Base-by-base conservation (phyloP, 2,329 filamentous ascomycete genomes). In the Passalora sequoiae region DNA sequence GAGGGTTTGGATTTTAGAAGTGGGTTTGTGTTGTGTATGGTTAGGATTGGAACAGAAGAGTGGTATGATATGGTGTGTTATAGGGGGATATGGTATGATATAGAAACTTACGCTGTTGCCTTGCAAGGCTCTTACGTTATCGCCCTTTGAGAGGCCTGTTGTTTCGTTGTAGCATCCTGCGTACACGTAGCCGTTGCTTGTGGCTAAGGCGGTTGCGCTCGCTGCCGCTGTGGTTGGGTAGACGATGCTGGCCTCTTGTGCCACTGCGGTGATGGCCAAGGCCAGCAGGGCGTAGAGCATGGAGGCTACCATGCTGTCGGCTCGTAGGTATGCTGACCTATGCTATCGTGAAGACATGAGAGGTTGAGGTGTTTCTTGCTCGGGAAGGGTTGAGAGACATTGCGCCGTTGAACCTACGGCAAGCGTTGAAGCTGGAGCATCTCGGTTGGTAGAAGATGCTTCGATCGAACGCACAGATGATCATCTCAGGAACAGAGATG, bases 141-240 rank as follows among this genome's bases (percentile, higher is more conserved):
- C 65, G 10, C 74, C 56, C 28, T 65, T 64, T 3, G 43, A 17
- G 21, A 57, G 35, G 10, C 46, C 41, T n/a, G 67, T 71, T 2
- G 76, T 78, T 57, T 81, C 77, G 53, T 77, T 77, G 64, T 65
- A 80, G 65, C 78, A 81, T 43, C 77, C 77, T n/a, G 62, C 58
- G 61, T 80, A 80, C 12, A 42, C 49, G 63, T 77, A 80, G 31
- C 57, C 55, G 17, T 39, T 38, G 3, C 44, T 46, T 38, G 41
- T 53, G 4, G 56, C 39, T 8, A 58, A 37, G 6, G 52, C 32
- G 8, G 48, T 58, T 31, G 50, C 58, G 20, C 45, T 51, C 19
- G 58, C 17, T 3, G 52, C 50, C 10, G 60, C 55, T 7, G 58
- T 55, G 13, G 56, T 60, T 12, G 60, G 56, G 27, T 57, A 43